phyloP scores from a whole-genome alignment of 345 rosid genomes.

The Brassica carinata region DNA sequence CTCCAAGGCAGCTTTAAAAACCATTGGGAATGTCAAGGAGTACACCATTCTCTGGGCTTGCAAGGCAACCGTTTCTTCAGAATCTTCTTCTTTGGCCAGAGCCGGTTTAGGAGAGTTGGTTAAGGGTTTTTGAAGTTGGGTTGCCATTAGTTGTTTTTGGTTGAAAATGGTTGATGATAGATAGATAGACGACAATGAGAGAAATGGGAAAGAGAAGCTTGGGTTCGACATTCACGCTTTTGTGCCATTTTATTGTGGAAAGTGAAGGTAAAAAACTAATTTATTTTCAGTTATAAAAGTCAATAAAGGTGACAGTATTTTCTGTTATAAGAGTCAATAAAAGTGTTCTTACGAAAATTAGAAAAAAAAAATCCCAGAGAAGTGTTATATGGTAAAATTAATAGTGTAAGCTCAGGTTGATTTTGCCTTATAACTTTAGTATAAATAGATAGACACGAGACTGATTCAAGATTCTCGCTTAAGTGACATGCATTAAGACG shows the following conservation, averaged over 20 bases:
- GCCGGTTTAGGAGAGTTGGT: constrained; percentile 6
- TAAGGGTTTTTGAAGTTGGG: not conserved
- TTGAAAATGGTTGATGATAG: not conserved
- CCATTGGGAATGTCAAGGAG: constrained; percentile 45
- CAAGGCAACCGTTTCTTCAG: not conserved
- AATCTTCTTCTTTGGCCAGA: constrained; percentile 11
- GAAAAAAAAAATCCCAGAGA: too few species aligned
- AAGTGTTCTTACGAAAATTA: too few species aligned
- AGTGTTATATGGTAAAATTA: too few species aligned
- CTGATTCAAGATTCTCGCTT: not conserved
- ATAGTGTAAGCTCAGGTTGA: too few species aligned
- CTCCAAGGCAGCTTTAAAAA: constrained; percentile 48
- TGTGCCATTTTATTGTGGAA: constrained; percentile 14
- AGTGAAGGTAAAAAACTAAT: not conserved
- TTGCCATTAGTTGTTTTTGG: constrained; percentile 13
- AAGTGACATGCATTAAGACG: not conserved
- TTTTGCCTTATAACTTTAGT: too few species aligned
- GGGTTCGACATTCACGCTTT: not conserved
- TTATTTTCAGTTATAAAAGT: too few species aligned
- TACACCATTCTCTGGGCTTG: constrained; percentile 14
- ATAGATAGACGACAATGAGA: not conserved
- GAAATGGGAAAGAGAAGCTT: not conserved
- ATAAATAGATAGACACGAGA: not conserved
- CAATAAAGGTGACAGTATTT: too few species aligned
- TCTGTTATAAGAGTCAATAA: too few species aligned